These are phyloP conservation scores for Pseudocohnilembus persalinus DNA, from an alignment of 169 alveolate genomes.

Conservation along the genomic window DNA sequence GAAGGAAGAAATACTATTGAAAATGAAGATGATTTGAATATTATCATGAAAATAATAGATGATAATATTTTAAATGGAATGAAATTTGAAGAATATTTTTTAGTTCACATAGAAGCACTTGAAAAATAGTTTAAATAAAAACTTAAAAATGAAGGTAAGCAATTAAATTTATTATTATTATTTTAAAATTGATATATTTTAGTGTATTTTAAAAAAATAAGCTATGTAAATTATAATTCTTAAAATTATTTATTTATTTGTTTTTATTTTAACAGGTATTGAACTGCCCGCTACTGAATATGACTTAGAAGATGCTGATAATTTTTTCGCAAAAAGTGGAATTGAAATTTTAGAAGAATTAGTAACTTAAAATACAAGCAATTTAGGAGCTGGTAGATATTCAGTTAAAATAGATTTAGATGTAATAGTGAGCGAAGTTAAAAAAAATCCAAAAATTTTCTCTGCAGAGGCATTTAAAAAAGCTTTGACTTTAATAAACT, in stretches of 20 bases:
- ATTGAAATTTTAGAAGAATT: conserved; percentile 9
- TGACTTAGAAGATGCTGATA: conserved; percentile 18
- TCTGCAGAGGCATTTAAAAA: background rate
- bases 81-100: conserved; percentile 67
- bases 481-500: background rate
- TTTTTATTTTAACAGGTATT: background rate
- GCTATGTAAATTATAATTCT: background rate
- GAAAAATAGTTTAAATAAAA: conserved; percentile 55
- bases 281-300: background rate
- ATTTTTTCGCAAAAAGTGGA: conserved; percentile 21
- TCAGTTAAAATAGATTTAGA: conserved; percentile 35
- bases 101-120: conserved; percentile 62
- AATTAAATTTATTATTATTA: no score
- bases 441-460: background rate
- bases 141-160: conserved; percentile 52
- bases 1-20: conserved; percentile 57
- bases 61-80: conserved; percentile 49
- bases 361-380: background rate
- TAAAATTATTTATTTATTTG: background rate
- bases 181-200: no score
- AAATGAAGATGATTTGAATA: conserved; percentile 75
- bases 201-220: no score
- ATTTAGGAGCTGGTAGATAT: conserved; percentile 26
- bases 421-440: background rate
- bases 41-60: conserved; percentile 60